Percentiles rank a stretch among this genome's conserved stretches.
Conservation (phyloP, 192 early-diverging fungal genomes). For the Allomyces macrogynus region DNA sequence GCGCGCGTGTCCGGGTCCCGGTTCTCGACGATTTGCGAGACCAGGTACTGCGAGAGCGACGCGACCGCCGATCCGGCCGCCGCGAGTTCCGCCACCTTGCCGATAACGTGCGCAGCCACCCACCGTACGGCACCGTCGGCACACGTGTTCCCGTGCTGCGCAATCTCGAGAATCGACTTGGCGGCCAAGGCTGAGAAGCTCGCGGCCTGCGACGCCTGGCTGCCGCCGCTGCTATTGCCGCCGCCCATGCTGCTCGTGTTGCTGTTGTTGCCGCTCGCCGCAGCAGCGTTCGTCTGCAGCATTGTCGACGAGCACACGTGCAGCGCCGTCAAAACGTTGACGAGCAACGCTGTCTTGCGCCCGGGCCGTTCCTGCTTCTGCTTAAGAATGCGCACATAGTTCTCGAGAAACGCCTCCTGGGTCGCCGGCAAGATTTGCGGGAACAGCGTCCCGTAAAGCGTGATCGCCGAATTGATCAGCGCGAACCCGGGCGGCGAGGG, state of each 20-base stretch:
- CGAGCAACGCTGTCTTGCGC: background rate
- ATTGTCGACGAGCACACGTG: background rate
- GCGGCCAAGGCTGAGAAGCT: background rate
- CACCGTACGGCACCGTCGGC: background rate
- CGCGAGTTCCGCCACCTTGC: background rate
- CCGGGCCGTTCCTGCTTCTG: background rate
- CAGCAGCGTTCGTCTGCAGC: background rate
- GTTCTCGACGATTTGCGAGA: constrained; percentile 58
- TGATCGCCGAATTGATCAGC: background rate
- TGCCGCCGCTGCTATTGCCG: no score
- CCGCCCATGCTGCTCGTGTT: background rate
- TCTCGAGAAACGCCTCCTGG: background rate
- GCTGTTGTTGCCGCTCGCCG: background rate
- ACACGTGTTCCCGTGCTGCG: background rate
- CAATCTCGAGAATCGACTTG: background rate
- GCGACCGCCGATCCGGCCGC: background rate
- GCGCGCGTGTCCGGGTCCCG: constrained; percentile 86
- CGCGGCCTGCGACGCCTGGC: no score
- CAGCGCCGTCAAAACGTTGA: background rate
- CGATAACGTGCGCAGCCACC: background rate
- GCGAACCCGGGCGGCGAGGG: background rate
- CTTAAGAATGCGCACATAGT: background rate
- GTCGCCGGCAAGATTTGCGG: background rate
- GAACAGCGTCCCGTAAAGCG: background rate
- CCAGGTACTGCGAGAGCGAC: background rate